These are phyloP conservation scores for Melaleuca alternifolia DNA, from an alignment of 345 rosid species.

Conservation along the genomic window DNA sequence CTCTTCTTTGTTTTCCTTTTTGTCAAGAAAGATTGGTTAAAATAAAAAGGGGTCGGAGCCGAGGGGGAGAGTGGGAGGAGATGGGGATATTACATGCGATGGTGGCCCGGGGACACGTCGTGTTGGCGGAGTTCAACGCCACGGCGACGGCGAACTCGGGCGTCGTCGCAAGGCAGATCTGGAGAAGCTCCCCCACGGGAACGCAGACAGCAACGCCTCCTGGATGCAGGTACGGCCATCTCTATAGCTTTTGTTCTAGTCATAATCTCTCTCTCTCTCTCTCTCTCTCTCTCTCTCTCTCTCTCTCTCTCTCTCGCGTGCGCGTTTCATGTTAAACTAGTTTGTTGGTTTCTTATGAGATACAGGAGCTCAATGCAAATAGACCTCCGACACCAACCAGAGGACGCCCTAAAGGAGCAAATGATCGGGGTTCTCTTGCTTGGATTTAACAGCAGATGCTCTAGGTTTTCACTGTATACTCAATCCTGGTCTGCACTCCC, in stretches of 20 bases:
- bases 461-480: constrained; percentile 8
- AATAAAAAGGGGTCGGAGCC: background rate
- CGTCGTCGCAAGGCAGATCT: constrained; percentile 29
- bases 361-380: constrained; percentile 89
- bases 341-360: background rate
- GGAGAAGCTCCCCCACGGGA: constrained; percentile 16
- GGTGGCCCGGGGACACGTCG: constrained; percentile 43
- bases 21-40: background rate
- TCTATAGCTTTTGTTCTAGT: background rate
- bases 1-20: background rate
- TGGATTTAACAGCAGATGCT: constrained; percentile 46
- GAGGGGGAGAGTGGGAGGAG: background rate
- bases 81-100: constrained; percentile 43
- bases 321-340: background rate
- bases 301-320: background rate
- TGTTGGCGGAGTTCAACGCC: constrained; percentile 37
- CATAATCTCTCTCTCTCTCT: background rate
- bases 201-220: constrained; percentile 11
- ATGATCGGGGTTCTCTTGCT: constrained; percentile 87
- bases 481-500: constrained; percentile 23
- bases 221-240: constrained; percentile 87
- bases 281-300: no score
- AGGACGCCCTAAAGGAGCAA: constrained; percentile 86
- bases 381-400: constrained; percentile 95
- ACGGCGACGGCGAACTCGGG: constrained; percentile 21